Evolutionary conservation across 2,329 filamentous ascomycete species (phyloP), one percentile per base, ranked within the genome.

Genomic region (Immersiporthe knoxdaviesiana): DNA sequence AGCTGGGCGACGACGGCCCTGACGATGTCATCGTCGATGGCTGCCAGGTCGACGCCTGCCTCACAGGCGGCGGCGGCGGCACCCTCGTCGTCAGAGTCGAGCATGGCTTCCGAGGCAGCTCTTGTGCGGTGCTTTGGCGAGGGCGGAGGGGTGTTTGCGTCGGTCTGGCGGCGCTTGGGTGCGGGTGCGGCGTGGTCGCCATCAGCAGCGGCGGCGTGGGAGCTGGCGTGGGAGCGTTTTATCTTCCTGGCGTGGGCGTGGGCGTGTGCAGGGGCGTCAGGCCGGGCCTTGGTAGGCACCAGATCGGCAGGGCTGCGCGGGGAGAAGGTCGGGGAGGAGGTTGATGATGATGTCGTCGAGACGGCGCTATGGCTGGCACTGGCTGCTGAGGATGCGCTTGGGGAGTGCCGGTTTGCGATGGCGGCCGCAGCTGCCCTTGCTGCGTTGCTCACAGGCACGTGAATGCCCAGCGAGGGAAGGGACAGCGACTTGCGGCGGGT

Each of bases 401-500:
- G 74, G 65, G 79, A 76, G 60, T 79, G 74, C 75, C 80, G 77
- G 74, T 78, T 78, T 80, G 86, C 82, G 59, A 85, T 77, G 21
- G 74, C 76, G 59, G 91, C 80, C 76, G 82, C 77, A 77, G 84
- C 77, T 79, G 84, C 82, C 81, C 88, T 84, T 72, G 87, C 82
- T 76, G 89, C 86, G 76, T 90, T 84, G 75, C 86, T 84, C 76
- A 91, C 88, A 73, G 92, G 90, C 73, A 97, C 85, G 76, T 96
- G 92, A 76, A 98, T 97, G 79, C 96, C 96, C 76, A 98, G 87
- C 74, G 94, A 97, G 71, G 93, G 92, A 77, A 98, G 85, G 72
- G 94, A 97, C 74, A 99, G 85, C 78, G 94, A 97, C 85, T 98
- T 98, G 81, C 94, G 91, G 82, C 95, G 92, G 74, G 95, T 98